A percentile compares a stretch with the other conserved stretches of the same genome.
phyloP scores from a whole-genome alignment of 192 early-diverging fungal genomes.

The Dispira simplex region DNA sequence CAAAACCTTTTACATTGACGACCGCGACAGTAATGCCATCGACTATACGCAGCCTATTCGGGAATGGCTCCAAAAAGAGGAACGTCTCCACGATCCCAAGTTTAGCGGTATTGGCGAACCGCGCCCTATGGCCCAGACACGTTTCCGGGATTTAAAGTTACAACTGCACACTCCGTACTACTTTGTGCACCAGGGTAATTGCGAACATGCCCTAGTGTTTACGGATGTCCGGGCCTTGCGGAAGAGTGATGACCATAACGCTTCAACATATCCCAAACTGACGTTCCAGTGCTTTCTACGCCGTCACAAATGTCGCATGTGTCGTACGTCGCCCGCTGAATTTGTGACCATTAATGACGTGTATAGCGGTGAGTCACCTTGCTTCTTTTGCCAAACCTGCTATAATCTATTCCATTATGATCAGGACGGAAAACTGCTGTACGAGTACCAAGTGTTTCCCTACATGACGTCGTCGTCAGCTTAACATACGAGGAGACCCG shows the following conservation, averaged over 20 bases:
- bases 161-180: slow-evolving; percentile 47
- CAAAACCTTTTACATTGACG: slow-evolving; percentile 56
- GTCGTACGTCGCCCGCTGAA: slow-evolving; percentile 36
- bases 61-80: slow-evolving; percentile 46
- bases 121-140: slow-evolving; percentile 38
- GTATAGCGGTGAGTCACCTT: slow-evolving; percentile 45
- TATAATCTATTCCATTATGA: slow-evolving; percentile 56
- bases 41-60: slow-evolving; percentile 58
- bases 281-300: slow-evolving; percentile 33
- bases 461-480: slow-evolving; percentile 12
- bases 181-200: slow-evolving; percentile 64
- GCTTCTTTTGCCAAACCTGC: slow-evolving; percentile 55
- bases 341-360: slow-evolving; percentile 55
- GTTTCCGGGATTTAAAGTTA: slow-evolving; percentile 46
- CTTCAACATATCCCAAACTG: slow-evolving; percentile 32
- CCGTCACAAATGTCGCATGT: slow-evolving; percentile 45
- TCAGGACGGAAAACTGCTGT: slow-evolving; percentile 29
- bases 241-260: slow-evolving; percentile 31
- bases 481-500: too few species aligned
- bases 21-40: slow-evolving; percentile 33
- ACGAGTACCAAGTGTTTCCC: slow-evolving; percentile 33
- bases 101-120: slow-evolving; percentile 26
- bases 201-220: slow-evolving; percentile 60
- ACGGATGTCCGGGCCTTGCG: slow-evolving; percentile 33
- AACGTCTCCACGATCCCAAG: slow-evolving; percentile 28